Base-by-base conservation (phyloP, 306 rosid genomes). In the Lathyrus aphaca region DNA sequence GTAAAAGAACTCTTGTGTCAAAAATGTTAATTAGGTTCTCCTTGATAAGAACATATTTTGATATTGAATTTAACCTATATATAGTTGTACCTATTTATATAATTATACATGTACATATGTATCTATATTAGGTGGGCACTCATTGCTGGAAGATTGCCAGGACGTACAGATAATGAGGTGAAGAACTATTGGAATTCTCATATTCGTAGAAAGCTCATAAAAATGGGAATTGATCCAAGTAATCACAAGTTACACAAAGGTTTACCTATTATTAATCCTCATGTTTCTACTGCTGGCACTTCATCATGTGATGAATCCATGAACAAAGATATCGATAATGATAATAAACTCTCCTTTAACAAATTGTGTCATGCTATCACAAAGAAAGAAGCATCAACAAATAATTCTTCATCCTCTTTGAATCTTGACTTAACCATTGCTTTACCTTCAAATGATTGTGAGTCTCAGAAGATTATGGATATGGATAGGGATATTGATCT, bases 171-270 rank as follows among this genome's bases (percentile, higher is more conserved):
- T 55, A 84, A 87, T 10, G 92, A 87, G 67, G 79, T 87, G n/a
- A 87, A 87, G 77, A 87, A 87, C 74, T 80, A 84, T 17, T 87
- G 88, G 89, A 84, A 87, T 48, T 84, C 92, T 61, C 87, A 82
- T 74, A 77, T 86, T 66, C 82, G 86, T 3, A 74, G 80, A 45
- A 86, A 84, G 83, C 77, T 86, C 32, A 72, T 68, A 7, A 81
- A 78, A 23, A 74, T 79, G 85, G 91, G 91, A 1, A 79, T 86
- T 15, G 88, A 86, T 57, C 88, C 88, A 14, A 80, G 84, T 10
- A 86, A 86, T 66, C 89, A 85, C 23, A 82, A 73, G 68, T 68
- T 76, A 29, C 60, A 85, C 73, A 83, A 66, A 64, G 71, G 50
- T 4, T 57, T 53, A 15, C 68, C 58, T 10, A 18, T 5, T 35